Evolutionary conservation across 495 filamentous ascomycete species (phyloP).

Genomic region (Xylaria curta): DNA sequence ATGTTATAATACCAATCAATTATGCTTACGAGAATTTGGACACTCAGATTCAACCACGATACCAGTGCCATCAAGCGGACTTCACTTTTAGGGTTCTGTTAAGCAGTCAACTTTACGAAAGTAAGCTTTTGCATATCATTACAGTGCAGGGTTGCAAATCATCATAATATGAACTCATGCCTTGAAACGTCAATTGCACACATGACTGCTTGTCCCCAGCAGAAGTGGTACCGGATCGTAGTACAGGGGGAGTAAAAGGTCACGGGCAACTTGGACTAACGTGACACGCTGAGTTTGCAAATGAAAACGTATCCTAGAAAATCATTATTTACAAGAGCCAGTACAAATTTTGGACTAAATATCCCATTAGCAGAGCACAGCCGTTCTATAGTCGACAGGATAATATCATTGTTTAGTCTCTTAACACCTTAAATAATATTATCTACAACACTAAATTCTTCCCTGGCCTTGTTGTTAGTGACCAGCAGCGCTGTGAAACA

Average conservation of each 20-base stretch:
- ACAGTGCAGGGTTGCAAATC: no score
- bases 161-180: neutral
- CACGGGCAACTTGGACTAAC: neutral
- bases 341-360: neutral
- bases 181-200: neutral
- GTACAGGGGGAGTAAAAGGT: neutral
- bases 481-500: neutral
- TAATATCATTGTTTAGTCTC: neutral
- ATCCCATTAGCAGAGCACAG: neutral
- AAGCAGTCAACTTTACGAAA: neutral
- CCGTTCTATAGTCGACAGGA: neutral
- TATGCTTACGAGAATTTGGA: neutral
- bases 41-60: neutral
- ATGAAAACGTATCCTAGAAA: neutral
- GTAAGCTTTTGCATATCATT: neutral
- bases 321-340: neutral
- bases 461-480: neutral
- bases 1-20: neutral
- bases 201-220: neutral
- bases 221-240: neutral
- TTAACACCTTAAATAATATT: neutral
- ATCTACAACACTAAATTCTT: no score
- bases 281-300: neutral
- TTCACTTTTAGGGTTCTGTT: neutral
- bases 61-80: neutral